Base-by-base conservation (phyloP, 352 stramenopile genomes). In the Globisporangium paddicum region DNA sequence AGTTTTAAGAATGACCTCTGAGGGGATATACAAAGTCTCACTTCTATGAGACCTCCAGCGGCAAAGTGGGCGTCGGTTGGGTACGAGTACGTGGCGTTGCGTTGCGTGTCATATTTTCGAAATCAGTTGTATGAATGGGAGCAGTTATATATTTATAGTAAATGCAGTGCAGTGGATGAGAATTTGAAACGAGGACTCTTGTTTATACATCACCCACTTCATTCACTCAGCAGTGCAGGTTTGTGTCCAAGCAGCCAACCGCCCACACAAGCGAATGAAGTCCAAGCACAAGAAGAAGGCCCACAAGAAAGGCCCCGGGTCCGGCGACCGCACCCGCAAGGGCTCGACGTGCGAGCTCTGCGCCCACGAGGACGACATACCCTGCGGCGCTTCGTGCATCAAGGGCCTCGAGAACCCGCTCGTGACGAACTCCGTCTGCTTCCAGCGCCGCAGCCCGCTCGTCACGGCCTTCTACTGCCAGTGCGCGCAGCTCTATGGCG, bases 381-480 rank as follows among this genome's bases (percentile, higher is more conserved):
- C 49, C 16, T 64, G 58, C 34, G 28, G 49, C 23, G 32, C 58
- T 1, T 40, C 49, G 30, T 64, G 58, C 50, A 34, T 54, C 11
- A 58, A 54, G 30, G 49, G 23, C 1, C 40, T 64, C 40, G 58
- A 59, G 16, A 59, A 52, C 41, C 61, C 49, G 38, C 55, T 59
- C 14, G 61, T 60, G 50, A 42, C 48, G n/a, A 67, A 67, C 41
- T 19, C 25, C 2, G 10, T 54, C 34, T 49, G 23, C 19, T 67
- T 60, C 49, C 30, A 57, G 47, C 61, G 61, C 37, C 61, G 61
- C 16, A 55, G 47, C 13, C 61, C 46, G 5, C 38, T 44, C 50
- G 19, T 82, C 50, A 68, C 69, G 5, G 51, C 48, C 6, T 82
- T 82, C 42, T 77, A 69, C 48, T 82, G 67, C 49, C 51, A 73